Percentiles rank a stretch among this genome's conserved stretches.
phyloP scores from a whole-genome alignment of 176 grass and related monocot species.

The Ensete glaucum region DNA sequence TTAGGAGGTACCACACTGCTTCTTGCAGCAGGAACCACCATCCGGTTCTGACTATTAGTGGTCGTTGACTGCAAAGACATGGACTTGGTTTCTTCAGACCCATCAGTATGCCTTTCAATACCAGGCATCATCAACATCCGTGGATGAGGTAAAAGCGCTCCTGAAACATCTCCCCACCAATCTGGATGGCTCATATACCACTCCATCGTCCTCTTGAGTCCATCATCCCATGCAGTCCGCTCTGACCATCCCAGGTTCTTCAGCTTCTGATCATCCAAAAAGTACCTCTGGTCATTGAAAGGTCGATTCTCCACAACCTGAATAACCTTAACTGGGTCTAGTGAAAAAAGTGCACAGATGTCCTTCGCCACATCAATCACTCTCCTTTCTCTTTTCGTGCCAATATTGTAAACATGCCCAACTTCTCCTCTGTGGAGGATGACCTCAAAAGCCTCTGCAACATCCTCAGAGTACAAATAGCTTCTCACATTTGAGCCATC shows the following conservation, averaged over 20 bases:
- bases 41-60: not conserved
- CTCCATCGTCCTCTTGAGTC: conserved; percentile 22
- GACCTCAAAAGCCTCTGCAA: conserved; percentile 20
- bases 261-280: conserved; percentile 20
- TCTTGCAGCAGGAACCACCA: conserved; percentile 5
- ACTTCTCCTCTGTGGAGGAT: conserved; percentile 20
- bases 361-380: conserved; percentile 21
- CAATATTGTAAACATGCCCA: conserved; percentile 20
- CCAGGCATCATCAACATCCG: conserved; percentile 21
- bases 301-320: conserved; percentile 14
- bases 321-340: conserved; percentile 11
- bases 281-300: conserved; percentile 22
- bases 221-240: conserved; percentile 14
- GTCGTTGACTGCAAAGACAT: not conserved
- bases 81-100: conserved; percentile 7
- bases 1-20: not conserved
- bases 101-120: not conserved
- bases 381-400: conserved; percentile 15
- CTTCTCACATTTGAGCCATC: conserved; percentile 22
- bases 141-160: conserved; percentile 17
- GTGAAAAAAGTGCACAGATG: conserved; percentile 11
- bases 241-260: conserved; percentile 20
- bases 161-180: conserved; percentile 21
- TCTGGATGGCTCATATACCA: conserved; percentile 21
- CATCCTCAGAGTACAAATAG: conserved; percentile 21